Percentiles rank a stretch among this genome's conserved stretches.
phyloP scores from a whole-genome alignment of 805 yeast genomes.

The Alloascoidea africana region DNA sequence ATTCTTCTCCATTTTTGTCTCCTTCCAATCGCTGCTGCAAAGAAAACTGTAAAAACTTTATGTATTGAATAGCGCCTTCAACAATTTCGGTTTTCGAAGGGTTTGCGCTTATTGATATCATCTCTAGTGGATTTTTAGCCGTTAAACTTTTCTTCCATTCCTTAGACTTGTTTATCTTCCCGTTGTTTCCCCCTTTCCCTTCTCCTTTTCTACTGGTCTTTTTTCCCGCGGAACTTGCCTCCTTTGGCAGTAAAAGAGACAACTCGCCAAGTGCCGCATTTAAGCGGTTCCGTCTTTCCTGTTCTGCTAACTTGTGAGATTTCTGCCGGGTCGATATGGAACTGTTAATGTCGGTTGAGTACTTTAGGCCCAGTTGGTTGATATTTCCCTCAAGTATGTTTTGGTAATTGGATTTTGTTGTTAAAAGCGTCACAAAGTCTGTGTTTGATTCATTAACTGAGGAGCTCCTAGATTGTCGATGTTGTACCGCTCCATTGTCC shows the following conservation, averaged over 20 bases:
- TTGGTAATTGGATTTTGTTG: slow-evolving; percentile 26
- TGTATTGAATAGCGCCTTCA: background rate
- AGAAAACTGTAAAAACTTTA: background rate
- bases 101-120: background rate
- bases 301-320: slow-evolving; percentile 90
- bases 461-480: no score
- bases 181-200: background rate
- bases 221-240: background rate
- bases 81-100: slow-evolving; percentile 1
- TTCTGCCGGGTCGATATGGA: slow-evolving; percentile 37
- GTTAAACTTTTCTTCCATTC: background rate
- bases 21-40: background rate
- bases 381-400: slow-evolving; percentile 26
- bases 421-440: slow-evolving; percentile 12
- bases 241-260: slow-evolving; percentile 44
- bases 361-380: slow-evolving; percentile 22
- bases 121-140: background rate
- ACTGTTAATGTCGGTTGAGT: slow-evolving; percentile 23
- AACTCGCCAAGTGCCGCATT: slow-evolving; percentile 74
- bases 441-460: background rate
- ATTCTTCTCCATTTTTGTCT: background rate
- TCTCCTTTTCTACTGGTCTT: background rate
- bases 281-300: slow-evolving; percentile 88
- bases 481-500: no score
- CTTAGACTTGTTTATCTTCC: background rate